Conservation (phyloP, 169 alveolate genomes). For the Plasmodium relictum region DNA sequence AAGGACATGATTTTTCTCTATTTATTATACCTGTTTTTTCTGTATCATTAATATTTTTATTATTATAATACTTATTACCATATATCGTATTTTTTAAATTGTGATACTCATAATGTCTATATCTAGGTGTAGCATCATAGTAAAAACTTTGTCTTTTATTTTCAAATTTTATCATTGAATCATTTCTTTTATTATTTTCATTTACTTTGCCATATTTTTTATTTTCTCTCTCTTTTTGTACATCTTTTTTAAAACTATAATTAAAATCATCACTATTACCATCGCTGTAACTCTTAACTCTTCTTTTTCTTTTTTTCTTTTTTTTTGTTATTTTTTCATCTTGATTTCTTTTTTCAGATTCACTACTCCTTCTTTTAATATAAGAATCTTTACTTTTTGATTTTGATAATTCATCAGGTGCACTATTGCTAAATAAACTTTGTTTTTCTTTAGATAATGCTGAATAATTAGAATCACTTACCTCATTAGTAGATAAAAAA, state of each 20-base stretch:
- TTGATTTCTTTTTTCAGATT: neutral
- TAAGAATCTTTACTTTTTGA: conserved; percentile 7
- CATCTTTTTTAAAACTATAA: neutral
- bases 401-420: neutral
- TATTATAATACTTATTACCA: neutral
- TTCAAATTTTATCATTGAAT: neutral
- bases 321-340: neutral
- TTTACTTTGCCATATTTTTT: conserved; percentile 2
- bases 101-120: neutral
- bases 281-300: neutral
- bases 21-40: conserved; percentile 38
- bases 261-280: neutral
- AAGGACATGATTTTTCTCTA: conserved; percentile 67
- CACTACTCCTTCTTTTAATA: neutral
- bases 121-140: neutral
- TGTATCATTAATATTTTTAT: neutral
- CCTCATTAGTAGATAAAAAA: neutral
- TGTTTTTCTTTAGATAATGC: neutral
- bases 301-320: conserved; percentile 1
- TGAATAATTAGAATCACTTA: neutral
- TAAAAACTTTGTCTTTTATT: conserved; percentile 3
- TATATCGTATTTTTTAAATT: neutral
- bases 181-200: conserved; percentile 1
- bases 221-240: neutral
- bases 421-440: neutral